phyloP scores from a whole-genome alignment of 2,329 filamentous ascomycete genomes.

The Myriangium duriaei region DNA sequence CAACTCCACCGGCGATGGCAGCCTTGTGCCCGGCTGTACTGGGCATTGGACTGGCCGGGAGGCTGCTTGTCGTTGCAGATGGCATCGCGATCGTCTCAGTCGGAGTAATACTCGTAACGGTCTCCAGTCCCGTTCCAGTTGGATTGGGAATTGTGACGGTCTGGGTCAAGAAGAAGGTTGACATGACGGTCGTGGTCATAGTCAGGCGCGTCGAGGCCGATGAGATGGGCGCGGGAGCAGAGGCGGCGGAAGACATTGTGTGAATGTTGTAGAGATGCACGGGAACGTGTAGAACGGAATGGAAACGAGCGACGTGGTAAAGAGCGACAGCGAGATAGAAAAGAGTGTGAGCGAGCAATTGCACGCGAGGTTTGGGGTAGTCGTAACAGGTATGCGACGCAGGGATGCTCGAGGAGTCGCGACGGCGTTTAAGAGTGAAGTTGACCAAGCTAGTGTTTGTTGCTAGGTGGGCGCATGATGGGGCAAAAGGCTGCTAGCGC shows the following conservation, averaged over 20 bases:
- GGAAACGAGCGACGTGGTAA: conserved; percentile 10
- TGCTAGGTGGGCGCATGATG: conserved; percentile 9
- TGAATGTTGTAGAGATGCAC: too few relatives aligned
- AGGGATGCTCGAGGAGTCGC: conserved; percentile 4
- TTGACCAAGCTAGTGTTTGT: conserved; percentile 8
- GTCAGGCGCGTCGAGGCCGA: conserved; percentile 9
- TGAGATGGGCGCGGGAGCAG: conserved; percentile 1
- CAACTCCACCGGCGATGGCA: conserved; percentile 11
- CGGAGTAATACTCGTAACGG: conserved; percentile 1
- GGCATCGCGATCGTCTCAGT: conserved; percentile 6
- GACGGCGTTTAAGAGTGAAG: conserved; percentile 9
- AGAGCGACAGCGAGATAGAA: conserved; percentile 8
- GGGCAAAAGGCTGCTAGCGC: conserved; percentile 6
- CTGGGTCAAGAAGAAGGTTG: conserved; percentile 6
- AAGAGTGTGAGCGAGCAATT: conserved; percentile 6
- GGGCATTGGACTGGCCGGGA: conserved; percentile 2
- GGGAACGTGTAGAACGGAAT: too few relatives aligned
- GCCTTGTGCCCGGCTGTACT: background rate
- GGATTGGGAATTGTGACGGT: conserved; percentile 8
- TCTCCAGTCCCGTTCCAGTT: conserved; percentile 3
- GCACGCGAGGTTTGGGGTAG: conserved; percentile 1
- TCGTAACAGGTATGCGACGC: conserved; percentile 7
- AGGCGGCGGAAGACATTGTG: conserved; percentile 5
- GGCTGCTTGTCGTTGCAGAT: conserved; percentile 1
- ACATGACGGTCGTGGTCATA: conserved; percentile 8